phyloP scores from a whole-genome alignment of 2,329 filamentous ascomycete genomes.

The Aureobasidium sp. region DNA sequence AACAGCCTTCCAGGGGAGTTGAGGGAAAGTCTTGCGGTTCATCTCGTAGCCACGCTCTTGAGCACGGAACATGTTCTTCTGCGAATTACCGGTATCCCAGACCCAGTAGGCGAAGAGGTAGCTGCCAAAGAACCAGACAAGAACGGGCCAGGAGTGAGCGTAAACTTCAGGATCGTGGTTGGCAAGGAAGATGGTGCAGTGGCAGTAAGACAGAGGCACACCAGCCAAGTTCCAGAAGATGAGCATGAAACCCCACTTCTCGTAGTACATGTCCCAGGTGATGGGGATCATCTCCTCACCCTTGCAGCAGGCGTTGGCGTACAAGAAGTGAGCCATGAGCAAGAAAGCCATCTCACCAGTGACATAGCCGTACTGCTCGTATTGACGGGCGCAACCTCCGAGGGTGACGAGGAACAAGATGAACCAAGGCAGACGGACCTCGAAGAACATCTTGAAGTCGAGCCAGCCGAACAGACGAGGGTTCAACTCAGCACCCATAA shows the following conservation, averaged over 20 bases:
- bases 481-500: constrained; percentile 84
- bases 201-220: constrained; percentile 85
- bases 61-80: constrained; percentile 87
- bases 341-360: constrained; percentile 79
- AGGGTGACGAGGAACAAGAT: constrained; percentile 74
- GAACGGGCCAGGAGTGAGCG: constrained; percentile 60
- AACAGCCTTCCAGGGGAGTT: constrained; percentile 80
- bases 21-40: constrained; percentile 74
- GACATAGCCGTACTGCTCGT: constrained; percentile 77
- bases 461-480: constrained; percentile 68
- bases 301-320: constrained; percentile 87
- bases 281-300: constrained; percentile 85
- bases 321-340: constrained; percentile 83
- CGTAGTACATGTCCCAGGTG: constrained; percentile 94
- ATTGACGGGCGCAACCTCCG: constrained; percentile 72
- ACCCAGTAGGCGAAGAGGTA: constrained; percentile 17
- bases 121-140: constrained; percentile 13
- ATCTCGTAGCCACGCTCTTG: constrained; percentile 65
- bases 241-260: constrained; percentile 96
- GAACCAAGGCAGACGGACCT: constrained; percentile 88
- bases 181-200: constrained; percentile 84
- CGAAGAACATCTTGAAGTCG: constrained; percentile 94
- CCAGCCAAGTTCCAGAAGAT: constrained; percentile 97
- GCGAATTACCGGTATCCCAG: constrained; percentile 64
- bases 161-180: constrained; percentile 75